These are phyloP conservation scores for Myotisia sp. DNA, from an alignment of 2,329 filamentous ascomycete genomes.

Conservation along the genomic window DNA sequence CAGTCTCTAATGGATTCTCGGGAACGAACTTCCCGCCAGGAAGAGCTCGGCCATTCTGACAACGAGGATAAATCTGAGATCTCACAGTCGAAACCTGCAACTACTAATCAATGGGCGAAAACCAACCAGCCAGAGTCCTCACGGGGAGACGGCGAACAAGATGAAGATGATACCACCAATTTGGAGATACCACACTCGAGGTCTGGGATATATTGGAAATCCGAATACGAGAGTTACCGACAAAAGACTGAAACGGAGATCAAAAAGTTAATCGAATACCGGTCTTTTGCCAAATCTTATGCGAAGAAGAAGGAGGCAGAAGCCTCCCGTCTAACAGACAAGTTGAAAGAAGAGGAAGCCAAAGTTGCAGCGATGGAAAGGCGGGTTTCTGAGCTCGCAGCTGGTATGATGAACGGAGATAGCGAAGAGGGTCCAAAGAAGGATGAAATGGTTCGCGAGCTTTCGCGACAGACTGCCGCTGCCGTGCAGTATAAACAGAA, in stretches of 20 bases:
- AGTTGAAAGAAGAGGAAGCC: constrained; percentile 38
- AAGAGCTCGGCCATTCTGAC: constrained; percentile 17
- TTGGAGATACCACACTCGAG: constrained; percentile 41
- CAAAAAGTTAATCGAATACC: constrained; percentile 46
- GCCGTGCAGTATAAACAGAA: constrained; percentile 33
- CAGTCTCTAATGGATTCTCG: constrained; percentile 28
- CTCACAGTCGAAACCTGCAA: constrained; percentile 6
- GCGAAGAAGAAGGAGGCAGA: constrained; percentile 46
- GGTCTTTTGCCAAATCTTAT: constrained; percentile 44
- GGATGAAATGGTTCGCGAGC: constrained; percentile 28
- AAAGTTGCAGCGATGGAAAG: constrained; percentile 32
- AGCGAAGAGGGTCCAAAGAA: constrained; percentile 19
- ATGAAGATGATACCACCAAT: constrained; percentile 39
- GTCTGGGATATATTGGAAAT: constrained; percentile 49
- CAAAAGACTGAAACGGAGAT: constrained; percentile 45
- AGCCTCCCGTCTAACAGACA: constrained; percentile 37
- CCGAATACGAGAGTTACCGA: constrained; percentile 45
- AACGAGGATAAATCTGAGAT: constrained; percentile 11
- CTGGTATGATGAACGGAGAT: constrained; percentile 23
- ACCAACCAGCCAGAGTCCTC: constrained; percentile 7
- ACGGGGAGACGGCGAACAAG: constrained; percentile 11
- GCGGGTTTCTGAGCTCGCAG: constrained; percentile 29
- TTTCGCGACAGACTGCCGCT: constrained; percentile 32
- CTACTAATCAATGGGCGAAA: constrained; percentile 10
- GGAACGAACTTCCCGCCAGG: constrained; percentile 14